Conservation (phyloP, 345 rosid species). For the Gossypium raimondii region DNA sequence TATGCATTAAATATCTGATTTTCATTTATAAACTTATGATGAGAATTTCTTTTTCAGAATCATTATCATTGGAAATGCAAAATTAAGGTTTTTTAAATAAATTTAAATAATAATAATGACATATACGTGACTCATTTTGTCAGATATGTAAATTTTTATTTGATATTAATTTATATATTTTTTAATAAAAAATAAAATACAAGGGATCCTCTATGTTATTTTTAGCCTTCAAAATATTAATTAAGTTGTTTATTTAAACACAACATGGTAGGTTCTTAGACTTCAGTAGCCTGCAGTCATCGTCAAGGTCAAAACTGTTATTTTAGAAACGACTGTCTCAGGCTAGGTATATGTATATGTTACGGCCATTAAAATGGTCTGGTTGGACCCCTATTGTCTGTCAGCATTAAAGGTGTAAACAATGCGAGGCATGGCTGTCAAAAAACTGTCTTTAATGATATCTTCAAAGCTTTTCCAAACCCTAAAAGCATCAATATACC, state of each 20-base stretch:
- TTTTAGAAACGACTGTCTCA: too few relatives aligned
- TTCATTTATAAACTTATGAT: background rate
- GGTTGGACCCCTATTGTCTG: conserved; percentile 9
- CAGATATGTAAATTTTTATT: too few relatives aligned
- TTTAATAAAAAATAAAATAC: too few relatives aligned
- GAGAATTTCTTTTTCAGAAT: background rate
- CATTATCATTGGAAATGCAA: background rate
- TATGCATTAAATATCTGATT: background rate
- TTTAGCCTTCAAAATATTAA: too few relatives aligned
- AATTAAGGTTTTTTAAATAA: background rate
- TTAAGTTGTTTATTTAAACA: too few relatives aligned
- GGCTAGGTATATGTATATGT: too few relatives aligned
- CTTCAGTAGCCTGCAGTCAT: background rate
- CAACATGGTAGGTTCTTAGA: background rate
- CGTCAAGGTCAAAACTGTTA: background rate
- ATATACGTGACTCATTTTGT: too few relatives aligned
- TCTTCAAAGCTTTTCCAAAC: conserved; percentile 10
- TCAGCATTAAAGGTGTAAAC: background rate
- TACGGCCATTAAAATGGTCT: background rate
- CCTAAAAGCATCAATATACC: conserved; percentile 12
- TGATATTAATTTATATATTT: too few relatives aligned
- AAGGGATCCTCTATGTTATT: too few relatives aligned
- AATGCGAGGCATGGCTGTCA: conserved; percentile 11
- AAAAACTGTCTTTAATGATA: background rate
- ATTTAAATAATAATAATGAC: too few relatives aligned